phyloP scores from a whole-genome alignment of 352 stramenopile genomes.

The Pythium sukuiense region DNA sequence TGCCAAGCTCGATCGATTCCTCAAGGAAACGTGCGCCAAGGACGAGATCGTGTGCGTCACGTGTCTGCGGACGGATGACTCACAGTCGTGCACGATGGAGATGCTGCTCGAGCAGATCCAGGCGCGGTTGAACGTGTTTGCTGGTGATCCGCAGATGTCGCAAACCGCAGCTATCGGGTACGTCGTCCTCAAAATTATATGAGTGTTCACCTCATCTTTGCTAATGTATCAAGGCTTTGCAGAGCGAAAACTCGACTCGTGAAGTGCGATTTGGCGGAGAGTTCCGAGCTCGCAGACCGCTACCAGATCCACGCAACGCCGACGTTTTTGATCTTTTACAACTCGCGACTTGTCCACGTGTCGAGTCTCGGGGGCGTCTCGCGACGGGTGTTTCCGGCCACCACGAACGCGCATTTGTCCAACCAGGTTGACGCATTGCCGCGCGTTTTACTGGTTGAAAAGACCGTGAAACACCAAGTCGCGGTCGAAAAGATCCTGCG shows the following conservation, averaged over 20 bases:
- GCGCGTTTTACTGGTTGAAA: conserved; percentile 61
- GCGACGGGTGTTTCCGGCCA: conserved; percentile 52
- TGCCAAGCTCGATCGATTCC: conserved; percentile 46
- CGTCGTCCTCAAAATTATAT: not conserved
- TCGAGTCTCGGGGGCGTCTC: conserved; percentile 58
- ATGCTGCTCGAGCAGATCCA: conserved; percentile 64
- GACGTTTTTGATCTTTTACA: conserved; percentile 81
- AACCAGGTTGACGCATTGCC: conserved; percentile 56
- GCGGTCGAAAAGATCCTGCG: conserved; percentile 55
- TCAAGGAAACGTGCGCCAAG: conserved; percentile 34
- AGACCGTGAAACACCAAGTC: conserved; percentile 54
- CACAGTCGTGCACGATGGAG: conserved; percentile 50
- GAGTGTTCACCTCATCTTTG: not conserved
- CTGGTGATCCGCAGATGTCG: not conserved
- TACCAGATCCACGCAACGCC: conserved; percentile 71
- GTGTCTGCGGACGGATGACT: conserved; percentile 68
- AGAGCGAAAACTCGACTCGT: conserved; percentile 34
- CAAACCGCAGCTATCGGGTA: conserved; percentile 11
- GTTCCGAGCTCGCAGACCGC: conserved; percentile 46
- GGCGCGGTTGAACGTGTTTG: conserved; percentile 28
- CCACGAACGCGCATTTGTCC: conserved; percentile 60
- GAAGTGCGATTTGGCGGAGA: conserved; percentile 78
- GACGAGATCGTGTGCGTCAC: conserved; percentile 68
- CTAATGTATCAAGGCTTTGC: not conserved
- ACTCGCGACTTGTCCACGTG: conserved; percentile 52